Base-by-base conservation (phyloP, 1,284 basidiomycete genomes). In the Puccinia triticina region DNA sequence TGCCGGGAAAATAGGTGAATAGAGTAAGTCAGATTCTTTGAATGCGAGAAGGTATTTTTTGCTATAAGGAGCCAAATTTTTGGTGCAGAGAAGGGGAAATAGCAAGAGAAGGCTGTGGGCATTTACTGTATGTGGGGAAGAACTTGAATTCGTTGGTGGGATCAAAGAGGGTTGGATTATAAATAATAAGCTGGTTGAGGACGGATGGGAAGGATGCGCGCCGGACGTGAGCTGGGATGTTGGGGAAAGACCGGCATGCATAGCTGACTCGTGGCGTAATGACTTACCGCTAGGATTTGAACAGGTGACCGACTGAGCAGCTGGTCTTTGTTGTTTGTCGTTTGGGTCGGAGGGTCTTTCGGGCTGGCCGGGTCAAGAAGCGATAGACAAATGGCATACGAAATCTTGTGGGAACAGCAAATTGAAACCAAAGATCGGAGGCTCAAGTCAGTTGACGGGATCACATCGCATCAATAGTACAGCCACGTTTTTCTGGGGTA, bases 401-500 rank as follows among this genome's bases (percentile, higher is more conserved):
- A 43, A 71, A 71, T 50, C 26, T 71, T 50, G 21, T 34, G 43
- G 43, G n/a, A 53, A 23, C 37, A 71, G 37, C n/a, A 29, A 71
- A 50, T 48, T 50, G 43, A 4, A 69, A n/a, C 40, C 40, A 48
- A 69, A 48, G 43, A 43, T 66, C 66, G 40, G 11, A 61, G 8
- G 37, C 21, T 32, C 26, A 21, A 50, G 48, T 71, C 69, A 71
- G 69, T 34, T 29, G 14, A 71, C 48, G 69, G 48, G 48, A 71
- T 48, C 69, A 71, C 69, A 34, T n/a, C 48, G 43, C 34, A 66
- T 12, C 34, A 32, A 66, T 10, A 40, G 64, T 66, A 32, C 64
- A 16, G 43, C 69, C 69, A 71, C 69, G 69, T 66, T 71, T 29
- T 69, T 43, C 43, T 50, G 69, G 69, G 66, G 66, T 69, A 69